Conservation (phyloP, 108 stramenopile genomes). For the Cyclotella atomus region DNA sequence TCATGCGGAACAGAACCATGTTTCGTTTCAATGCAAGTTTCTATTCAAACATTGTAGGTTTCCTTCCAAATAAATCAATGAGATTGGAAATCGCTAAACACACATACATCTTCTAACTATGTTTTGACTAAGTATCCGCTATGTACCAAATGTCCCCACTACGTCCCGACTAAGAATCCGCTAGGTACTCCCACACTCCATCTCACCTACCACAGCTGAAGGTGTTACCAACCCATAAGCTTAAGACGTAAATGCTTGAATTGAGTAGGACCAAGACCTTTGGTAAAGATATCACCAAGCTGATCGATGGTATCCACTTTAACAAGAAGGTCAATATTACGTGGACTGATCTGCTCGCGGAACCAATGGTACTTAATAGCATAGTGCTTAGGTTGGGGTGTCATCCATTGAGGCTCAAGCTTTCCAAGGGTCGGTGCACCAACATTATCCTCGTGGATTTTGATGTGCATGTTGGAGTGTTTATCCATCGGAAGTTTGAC, state of each 20-base stretch:
- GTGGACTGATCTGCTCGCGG: neutral
- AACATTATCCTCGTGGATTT: constrained; percentile 1
- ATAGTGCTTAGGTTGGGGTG: neutral
- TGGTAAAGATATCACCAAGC: neutral
- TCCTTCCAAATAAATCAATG: too few relatives aligned
- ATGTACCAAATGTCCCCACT: too few relatives aligned
- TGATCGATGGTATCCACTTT: neutral
- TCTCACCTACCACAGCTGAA: neutral
- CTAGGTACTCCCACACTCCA: neutral
- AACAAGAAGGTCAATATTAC: neutral
- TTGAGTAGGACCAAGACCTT: neutral
- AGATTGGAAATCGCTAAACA: too few relatives aligned
- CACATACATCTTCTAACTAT: too few relatives aligned
- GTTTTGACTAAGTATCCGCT: too few relatives aligned
- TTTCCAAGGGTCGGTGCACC: neutral
- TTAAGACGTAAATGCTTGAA: neutral
- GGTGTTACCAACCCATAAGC: neutral
- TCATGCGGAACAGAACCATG: too few relatives aligned
- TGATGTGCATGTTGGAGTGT: neutral
- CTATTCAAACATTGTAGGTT: too few relatives aligned
- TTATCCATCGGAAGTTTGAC: constrained; percentile 3
- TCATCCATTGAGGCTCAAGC: neutral
- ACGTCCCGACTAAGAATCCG: too few relatives aligned
- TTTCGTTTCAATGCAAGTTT: too few relatives aligned
- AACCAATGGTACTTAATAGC: neutral